phyloP scores from a whole-genome alignment of 129 eudicot genomes.

The Scalesia atractyloides region DNA sequence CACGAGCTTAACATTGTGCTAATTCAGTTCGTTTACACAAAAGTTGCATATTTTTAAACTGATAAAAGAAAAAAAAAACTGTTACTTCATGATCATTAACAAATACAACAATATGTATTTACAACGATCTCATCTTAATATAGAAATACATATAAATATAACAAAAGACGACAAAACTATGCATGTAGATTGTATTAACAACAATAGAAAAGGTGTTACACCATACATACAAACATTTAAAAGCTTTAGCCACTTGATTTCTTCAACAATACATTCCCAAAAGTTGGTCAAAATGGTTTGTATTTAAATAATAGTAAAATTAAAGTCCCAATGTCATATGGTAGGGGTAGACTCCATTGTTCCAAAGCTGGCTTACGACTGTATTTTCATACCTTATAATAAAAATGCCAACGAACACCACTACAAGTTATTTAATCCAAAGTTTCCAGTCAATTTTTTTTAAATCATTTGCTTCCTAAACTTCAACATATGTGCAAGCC shows the following conservation, averaged over 20 bases:
- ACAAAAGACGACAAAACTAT: too few relatives aligned
- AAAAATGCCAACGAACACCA: slow-evolving; percentile 34
- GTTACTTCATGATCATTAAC: not conserved
- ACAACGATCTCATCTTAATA: not conserved
- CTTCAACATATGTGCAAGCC: not conserved
- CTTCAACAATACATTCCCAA: slow-evolving; percentile 30
- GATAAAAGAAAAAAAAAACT: not conserved
- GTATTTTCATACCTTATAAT: slow-evolving; percentile 18
- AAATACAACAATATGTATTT: not conserved
- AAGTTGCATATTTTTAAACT: not conserved
- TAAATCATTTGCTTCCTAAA: slow-evolving; percentile 10
- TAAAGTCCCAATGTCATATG: slow-evolving; percentile 42
- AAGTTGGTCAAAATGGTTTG: slow-evolving; percentile 20
- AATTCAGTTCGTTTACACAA: not conserved
- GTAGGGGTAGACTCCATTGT: slow-evolving; percentile 31
- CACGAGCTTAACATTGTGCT: too few relatives aligned
- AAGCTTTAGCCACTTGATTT: slow-evolving; percentile 21
- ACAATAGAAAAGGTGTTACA: not conserved
- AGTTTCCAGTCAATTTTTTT: not conserved
- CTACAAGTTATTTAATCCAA: slow-evolving; percentile 19
- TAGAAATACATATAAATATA: not conserved
- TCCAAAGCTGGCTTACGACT: slow-evolving; percentile 36
- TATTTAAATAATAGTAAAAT: slow-evolving; percentile 25
- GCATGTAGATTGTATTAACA: slow-evolving; percentile 19
- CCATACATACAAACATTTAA: not conserved